phyloP scores from a whole-genome alignment of 2,329 filamentous ascomycete genomes.

The Teratosphaeria destructans region DNA sequence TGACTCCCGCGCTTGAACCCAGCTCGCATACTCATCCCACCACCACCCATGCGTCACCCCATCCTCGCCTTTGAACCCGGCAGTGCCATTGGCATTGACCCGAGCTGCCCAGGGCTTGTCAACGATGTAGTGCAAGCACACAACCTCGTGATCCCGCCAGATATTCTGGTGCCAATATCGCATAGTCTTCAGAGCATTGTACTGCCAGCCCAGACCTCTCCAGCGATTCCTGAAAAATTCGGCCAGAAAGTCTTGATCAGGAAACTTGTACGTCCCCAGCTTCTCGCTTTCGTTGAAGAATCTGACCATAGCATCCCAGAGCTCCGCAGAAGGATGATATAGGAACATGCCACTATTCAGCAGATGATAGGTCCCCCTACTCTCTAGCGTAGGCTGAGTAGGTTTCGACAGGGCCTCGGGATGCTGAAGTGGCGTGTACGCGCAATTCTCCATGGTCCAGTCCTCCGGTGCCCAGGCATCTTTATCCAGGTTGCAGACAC shows the following conservation, averaged over 20 bases:
- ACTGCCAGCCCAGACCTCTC: conserved; percentile 38
- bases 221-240: conserved; percentile 38
- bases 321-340: conserved; percentile 32
- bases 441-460: conserved; percentile 41
- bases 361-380: conserved; percentile 32
- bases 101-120: conserved; percentile 45
- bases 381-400: conserved; percentile 22
- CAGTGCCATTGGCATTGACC: conserved; percentile 32
- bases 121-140: conserved; percentile 44
- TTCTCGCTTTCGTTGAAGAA: conserved; percentile 30
- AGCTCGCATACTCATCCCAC: conserved; percentile 38
- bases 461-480: conserved; percentile 41
- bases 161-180: conserved; percentile 42
- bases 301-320: conserved; percentile 31
- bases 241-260: conserved; percentile 45
- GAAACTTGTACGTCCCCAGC: conserved; percentile 34
- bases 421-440: conserved; percentile 34
- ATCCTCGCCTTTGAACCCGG: conserved; percentile 41
- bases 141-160: conserved; percentile 40
- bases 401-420: conserved; percentile 25
- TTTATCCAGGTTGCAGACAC: conserved; percentile 42
- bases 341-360: conserved; percentile 44
- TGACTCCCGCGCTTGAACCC: conserved; percentile 20
- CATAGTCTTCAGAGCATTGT: conserved; percentile 46
- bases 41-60: conserved; percentile 44